These are phyloP conservation scores for Candida golubevii DNA, from an alignment of 805 yeast genomes.

Conservation along the genomic window DNA sequence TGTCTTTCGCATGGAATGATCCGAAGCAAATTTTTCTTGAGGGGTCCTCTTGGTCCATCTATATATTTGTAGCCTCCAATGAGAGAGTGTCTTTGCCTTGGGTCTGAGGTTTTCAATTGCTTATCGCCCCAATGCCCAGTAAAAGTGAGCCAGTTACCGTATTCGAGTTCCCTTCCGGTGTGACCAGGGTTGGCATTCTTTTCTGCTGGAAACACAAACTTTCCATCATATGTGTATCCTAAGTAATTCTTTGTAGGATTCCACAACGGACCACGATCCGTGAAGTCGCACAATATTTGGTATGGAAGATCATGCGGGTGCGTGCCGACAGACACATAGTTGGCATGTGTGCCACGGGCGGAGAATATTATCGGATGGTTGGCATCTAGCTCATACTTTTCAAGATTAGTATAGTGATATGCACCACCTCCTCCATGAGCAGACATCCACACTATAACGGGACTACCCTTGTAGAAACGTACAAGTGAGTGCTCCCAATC, in stretches of 20 bases:
- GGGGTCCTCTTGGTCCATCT: slow-evolving; percentile 91
- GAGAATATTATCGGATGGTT: slow-evolving; percentile 73
- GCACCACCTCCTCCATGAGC: slow-evolving; percentile 99
- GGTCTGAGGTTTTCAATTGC: slow-evolving; percentile 59
- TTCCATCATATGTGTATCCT: slow-evolving; percentile 77
- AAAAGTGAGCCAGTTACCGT: slow-evolving; percentile 76
- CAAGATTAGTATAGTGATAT: slow-evolving; percentile 70
- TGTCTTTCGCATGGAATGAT: slow-evolving; percentile 71
- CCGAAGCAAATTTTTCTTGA: slow-evolving; percentile 69
- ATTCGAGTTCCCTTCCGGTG: slow-evolving; percentile 48
- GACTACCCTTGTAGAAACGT: slow-evolving; percentile 75
- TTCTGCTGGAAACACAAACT: slow-evolving; percentile 38
- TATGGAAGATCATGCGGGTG: slow-evolving; percentile 95
- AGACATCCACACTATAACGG: slow-evolving; percentile 89
- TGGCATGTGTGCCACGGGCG: slow-evolving; percentile 96
- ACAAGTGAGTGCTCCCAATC: slow-evolving; percentile 97
- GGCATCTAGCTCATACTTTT: slow-evolving; percentile 46
- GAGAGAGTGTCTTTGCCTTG: slow-evolving; percentile 80
- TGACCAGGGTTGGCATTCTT: slow-evolving; percentile 40
- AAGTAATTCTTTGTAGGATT: slow-evolving; percentile 80
- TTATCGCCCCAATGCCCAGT: slow-evolving; percentile 91
- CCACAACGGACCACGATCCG: slow-evolving; percentile 95
- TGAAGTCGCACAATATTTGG: slow-evolving; percentile 83
- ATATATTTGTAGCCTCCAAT: slow-evolving; percentile 83
- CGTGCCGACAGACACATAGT: slow-evolving; percentile 93